Base-by-base conservation (phyloP, 2,329 filamentous ascomycete species). In the Cladosporium phlei region DNA sequence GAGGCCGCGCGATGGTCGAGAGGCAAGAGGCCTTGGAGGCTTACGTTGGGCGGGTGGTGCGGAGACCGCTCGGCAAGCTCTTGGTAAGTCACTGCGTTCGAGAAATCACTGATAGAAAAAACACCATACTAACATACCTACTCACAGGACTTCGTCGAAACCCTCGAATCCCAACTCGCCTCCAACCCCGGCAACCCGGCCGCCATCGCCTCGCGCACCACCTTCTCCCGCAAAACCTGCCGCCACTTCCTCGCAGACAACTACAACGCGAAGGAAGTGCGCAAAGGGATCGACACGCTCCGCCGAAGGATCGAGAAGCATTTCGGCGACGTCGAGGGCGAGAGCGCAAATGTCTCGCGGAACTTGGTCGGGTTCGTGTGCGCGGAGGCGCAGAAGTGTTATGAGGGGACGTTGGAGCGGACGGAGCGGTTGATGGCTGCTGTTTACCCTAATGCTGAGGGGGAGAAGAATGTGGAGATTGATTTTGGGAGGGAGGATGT, bases 301-400 rank as follows among this genome's bases (percentile, higher is more conserved):
- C 85, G 85, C 60, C 95, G 95, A 71, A 80, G 91, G 39, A 87
- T 97, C 1, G 91, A 97, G 69, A 98, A 97, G 71, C 91, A 97
- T 67, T 97, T 97, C 73, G 88, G 88, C 33, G 88, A 95, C 56
- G 86, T 83, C 4, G 88, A 94, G 56, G 86, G 90, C 53, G 80
- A 82, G 46, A 78, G 72, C 17, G 42, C 42, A 5, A 28, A 29
- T 5, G 71, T 85, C 45, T 85, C 80, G 57, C 68, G 76, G 6
- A 74, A 71, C 43, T 60, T 85, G 40, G 77, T 83, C 19, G 66
- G 67, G 34, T 78, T 80, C 62, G 80, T 84, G 21, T 68, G 79
- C 39, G 76, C 75, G 47, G 77, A 78, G 59, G 82, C 79, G 53
- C 78, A 82, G 63, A 64, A 64, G 27, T 71, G 71, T 30, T 84